Conservation (phyloP, 225 moss, liverwort and hornwort species). For the Sphagnum contortum region DNA sequence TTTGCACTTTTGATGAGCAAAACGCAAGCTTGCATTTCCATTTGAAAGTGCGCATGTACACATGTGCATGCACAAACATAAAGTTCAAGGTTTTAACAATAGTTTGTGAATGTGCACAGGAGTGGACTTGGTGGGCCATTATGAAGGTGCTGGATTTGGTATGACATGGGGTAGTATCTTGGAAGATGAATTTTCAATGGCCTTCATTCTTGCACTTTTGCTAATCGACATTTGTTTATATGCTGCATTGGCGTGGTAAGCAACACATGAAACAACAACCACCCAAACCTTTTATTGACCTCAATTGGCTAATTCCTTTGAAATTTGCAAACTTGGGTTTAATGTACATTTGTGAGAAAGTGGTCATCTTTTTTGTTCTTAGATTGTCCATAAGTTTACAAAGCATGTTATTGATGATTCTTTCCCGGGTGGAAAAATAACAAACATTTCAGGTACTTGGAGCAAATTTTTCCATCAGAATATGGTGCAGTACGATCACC, state of each 20-base stretch:
- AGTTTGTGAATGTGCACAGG: conserved; percentile 22
- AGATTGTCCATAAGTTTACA: background rate
- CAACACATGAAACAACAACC: background rate
- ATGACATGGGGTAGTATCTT: conserved; percentile 66
- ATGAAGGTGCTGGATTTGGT: conserved; percentile 80
- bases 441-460: conserved; percentile 60
- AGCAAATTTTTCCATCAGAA: conserved; percentile 85
- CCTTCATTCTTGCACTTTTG: conserved; percentile 72
- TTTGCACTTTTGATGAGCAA: too few relatives aligned
- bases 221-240: conserved; percentile 59
- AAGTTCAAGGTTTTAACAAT: too few relatives aligned
- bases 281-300: too few relatives aligned
- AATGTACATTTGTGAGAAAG: too few relatives aligned
- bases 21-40: too few relatives aligned
- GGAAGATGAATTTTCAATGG: conserved; percentile 92
- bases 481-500: conserved; percentile 64
- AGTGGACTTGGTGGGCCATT: conserved; percentile 85
- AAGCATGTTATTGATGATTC: background rate
- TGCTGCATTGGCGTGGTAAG: conserved; percentile 79
- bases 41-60: too few relatives aligned
- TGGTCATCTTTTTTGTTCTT: too few relatives aligned
- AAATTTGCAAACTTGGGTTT: too few relatives aligned
- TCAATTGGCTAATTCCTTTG: too few relatives aligned
- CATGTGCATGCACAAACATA: too few relatives aligned
- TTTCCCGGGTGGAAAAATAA: background rate